Conservation (phyloP, 176 grass and related monocot genomes). For the Phoenix dactylifera region DNA sequence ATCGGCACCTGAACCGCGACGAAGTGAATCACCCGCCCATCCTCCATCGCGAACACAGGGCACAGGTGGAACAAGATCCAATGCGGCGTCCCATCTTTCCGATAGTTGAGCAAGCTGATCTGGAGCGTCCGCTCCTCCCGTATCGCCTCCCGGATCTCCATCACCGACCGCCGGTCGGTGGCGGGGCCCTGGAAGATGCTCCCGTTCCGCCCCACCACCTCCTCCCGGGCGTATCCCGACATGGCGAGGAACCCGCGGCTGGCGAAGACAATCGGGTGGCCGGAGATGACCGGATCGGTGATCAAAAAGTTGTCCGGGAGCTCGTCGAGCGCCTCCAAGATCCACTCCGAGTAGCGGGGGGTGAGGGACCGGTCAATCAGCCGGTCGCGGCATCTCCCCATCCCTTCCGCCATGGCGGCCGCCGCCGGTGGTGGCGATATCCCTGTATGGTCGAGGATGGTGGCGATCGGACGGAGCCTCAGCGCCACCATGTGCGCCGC, state of each 20-base stretch:
- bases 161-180: constrained; percentile 57
- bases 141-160: constrained; percentile 64
- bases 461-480: too few relatives aligned
- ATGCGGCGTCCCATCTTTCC: constrained; percentile 69
- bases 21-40: constrained; percentile 68
- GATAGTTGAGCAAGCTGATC: constrained; percentile 60
- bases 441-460: not conserved
- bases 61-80: constrained; percentile 73
- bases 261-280: constrained; percentile 91
- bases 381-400: not conserved
- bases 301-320: constrained; percentile 62
- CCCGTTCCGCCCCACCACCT: constrained; percentile 67
- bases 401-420: not conserved
- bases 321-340: constrained; percentile 71
- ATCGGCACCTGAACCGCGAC: constrained; percentile 87
- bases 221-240: constrained; percentile 43
- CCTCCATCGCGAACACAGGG: constrained; percentile 56
- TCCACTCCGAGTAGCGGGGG: constrained; percentile 73
- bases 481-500: too few relatives aligned
- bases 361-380: constrained; percentile 44
- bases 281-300: constrained; percentile 66
- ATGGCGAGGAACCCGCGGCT: constrained; percentile 47
- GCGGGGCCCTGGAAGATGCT: constrained; percentile 81
- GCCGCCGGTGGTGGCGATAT: not conserved
- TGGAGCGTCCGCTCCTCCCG: constrained; percentile 46